phyloP scores from a whole-genome alignment of 2,329 filamentous ascomycete species.

The Nemania serpens region DNA sequence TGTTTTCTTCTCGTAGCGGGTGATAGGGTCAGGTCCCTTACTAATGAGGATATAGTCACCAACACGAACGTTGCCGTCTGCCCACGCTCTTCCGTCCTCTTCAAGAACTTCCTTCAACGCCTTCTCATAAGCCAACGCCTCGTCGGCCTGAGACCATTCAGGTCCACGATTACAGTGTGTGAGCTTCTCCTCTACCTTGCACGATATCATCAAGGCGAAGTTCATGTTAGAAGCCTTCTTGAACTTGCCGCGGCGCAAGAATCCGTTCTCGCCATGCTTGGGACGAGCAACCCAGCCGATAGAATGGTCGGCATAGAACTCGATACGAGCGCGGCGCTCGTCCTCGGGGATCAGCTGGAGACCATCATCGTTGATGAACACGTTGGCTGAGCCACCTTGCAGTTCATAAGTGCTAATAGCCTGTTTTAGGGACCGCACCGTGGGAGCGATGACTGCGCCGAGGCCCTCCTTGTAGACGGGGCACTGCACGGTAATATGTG shows the following conservation, averaged over 20 bases:
- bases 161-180: conserved; percentile 49
- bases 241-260: conserved; percentile 64
- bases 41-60: conserved; percentile 68
- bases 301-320: conserved; percentile 71
- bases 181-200: conserved; percentile 65
- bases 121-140: conserved; percentile 54
- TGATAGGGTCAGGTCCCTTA: conserved; percentile 25
- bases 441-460: conserved; percentile 73
- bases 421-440: conserved; percentile 76
- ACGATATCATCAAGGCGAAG: conserved; percentile 66
- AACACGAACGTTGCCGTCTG: conserved; percentile 63
- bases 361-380: conserved; percentile 78
- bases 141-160: conserved; percentile 49
- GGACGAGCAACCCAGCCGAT: conserved; percentile 73
- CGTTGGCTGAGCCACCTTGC: conserved; percentile 77
- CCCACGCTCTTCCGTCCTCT: conserved; percentile 60
- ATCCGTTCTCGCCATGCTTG: conserved; percentile 65
- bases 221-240: conserved; percentile 81
- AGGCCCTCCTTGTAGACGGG: conserved; percentile 89
- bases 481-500: conserved; percentile 82
- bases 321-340: conserved; percentile 65
- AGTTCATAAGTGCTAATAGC: conserved; percentile 78
- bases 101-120: conserved; percentile 55
- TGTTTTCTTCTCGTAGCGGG: background rate
- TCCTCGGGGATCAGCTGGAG: conserved; percentile 69